Conservation (phyloP, 148 eudicot genomes). For the Arctostaphylos glauca region DNA sequence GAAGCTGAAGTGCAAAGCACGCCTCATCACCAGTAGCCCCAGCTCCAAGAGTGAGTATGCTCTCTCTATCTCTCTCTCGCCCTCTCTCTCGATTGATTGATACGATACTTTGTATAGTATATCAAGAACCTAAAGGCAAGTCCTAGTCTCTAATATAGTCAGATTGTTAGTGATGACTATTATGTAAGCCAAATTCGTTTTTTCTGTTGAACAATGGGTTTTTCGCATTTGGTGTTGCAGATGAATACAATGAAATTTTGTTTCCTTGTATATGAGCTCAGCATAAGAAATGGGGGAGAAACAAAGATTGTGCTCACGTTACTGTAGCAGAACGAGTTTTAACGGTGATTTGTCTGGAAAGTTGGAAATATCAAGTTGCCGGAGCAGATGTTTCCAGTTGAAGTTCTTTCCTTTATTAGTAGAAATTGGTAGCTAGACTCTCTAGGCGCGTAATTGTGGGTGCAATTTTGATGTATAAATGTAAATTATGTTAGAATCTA, state of each 20-base stretch:
- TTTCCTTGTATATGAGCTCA: neutral
- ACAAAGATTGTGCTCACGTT: neutral
- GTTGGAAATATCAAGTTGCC: neutral
- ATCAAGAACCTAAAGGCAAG: neutral
- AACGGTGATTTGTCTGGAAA: too few species aligned
- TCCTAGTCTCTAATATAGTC: neutral
- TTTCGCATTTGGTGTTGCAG: neutral
- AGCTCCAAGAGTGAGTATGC: neutral
- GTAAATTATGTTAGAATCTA: neutral
- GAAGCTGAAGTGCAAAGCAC: constrained; percentile 18
- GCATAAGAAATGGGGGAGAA: neutral
- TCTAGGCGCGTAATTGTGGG: neutral
- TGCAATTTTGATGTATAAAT: neutral
- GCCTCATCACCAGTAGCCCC: neutral
- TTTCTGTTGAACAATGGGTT: neutral
- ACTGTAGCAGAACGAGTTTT: neutral
- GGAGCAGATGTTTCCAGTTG: neutral
- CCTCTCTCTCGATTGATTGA: neutral
- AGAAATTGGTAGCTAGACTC: neutral
- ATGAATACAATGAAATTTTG: neutral
- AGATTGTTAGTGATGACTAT: neutral
- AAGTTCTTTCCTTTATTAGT: neutral
- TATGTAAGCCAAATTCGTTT: neutral
- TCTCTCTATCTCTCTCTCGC: neutral
- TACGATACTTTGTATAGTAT: neutral